Evolutionary conservation across 805 yeast genomes (phyloP).

Genomic region (Lipomyces yamanashiensis): DNA sequence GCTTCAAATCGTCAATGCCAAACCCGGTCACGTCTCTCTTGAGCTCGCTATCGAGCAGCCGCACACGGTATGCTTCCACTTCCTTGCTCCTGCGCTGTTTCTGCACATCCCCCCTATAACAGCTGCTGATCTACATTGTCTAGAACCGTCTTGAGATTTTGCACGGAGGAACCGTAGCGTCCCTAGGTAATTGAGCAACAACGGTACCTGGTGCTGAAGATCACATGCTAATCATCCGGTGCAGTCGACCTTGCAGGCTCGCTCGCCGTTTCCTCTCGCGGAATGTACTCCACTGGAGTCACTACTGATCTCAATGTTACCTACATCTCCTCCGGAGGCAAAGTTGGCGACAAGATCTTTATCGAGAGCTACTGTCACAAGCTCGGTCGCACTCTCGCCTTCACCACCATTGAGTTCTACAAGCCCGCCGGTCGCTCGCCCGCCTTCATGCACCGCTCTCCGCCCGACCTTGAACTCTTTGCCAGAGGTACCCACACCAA

Average conservation of each 20-base stretch:
- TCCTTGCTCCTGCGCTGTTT: background rate
- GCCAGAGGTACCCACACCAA: slow-evolving; percentile 54
- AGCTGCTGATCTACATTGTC: background rate
- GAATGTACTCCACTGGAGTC: slow-evolving; percentile 51
- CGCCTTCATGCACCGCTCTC: slow-evolving; percentile 11
- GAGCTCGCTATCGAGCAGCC: slow-evolving; percentile 43
- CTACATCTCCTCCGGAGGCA: slow-evolving; percentile 49
- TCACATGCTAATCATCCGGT: background rate
- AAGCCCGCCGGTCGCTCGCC: slow-evolving; percentile 26
- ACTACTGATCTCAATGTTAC: slow-evolving; percentile 51
- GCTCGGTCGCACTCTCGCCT: slow-evolving; percentile 50
- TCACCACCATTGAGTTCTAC: slow-evolving; percentile 48
- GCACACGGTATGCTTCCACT: slow-evolving; percentile 42
- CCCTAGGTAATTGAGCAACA: slow-evolving; percentile 32
- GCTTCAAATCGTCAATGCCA: slow-evolving; percentile 36
- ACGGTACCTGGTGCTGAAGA: background rate
- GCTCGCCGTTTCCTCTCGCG: slow-evolving; percentile 50
- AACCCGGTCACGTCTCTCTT: slow-evolving; percentile 45
- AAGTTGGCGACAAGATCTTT: slow-evolving; percentile 38
- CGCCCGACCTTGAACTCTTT: slow-evolving; percentile 37
- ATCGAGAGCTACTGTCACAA: slow-evolving; percentile 44
- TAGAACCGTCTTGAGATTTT: slow-evolving; percentile 49
- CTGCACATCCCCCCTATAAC: background rate
- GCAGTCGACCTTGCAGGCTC: slow-evolving; percentile 52
- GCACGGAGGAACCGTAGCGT: slow-evolving; percentile 51